These are phyloP conservation scores for Stachybotrys chartarum DNA, from an alignment of 2,329 filamentous ascomycete genomes.

Conservation along the genomic window DNA sequence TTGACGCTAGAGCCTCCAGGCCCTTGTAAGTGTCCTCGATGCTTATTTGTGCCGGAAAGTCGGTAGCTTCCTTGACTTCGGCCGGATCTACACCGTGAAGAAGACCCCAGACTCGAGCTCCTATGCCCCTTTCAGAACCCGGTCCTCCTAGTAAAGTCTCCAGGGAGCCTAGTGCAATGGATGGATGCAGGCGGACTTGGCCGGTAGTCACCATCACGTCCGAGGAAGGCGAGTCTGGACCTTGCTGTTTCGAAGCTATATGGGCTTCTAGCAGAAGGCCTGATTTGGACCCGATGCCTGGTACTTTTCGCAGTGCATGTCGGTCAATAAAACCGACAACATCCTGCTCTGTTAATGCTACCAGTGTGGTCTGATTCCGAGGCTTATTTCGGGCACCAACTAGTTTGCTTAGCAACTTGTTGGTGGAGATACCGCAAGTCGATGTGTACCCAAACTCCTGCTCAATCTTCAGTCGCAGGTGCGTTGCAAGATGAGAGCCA, in stretches of 20 bases:
- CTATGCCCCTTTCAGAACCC: conserved; percentile 65
- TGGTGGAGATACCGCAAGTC: conserved; percentile 81
- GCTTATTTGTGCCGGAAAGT: conserved; percentile 79
- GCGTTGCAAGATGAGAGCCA: conserved; percentile 72
- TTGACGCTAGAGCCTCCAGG: conserved; percentile 55
- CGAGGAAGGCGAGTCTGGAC: background rate
- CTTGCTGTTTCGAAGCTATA: conserved; percentile 26
- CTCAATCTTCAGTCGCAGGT: conserved; percentile 68
- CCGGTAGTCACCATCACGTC: conserved; percentile 47
- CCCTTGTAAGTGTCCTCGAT: conserved; percentile 88
- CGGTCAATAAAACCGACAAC: conserved; percentile 64
- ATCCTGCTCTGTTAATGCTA: conserved; percentile 54
- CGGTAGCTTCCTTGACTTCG: conserved; percentile 64
- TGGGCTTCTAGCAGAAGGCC: conserved; percentile 43
- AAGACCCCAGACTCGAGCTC: conserved; percentile 65
- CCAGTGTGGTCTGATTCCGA: conserved; percentile 74
- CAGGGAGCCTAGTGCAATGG: conserved; percentile 56
- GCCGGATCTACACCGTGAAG: conserved; percentile 74
- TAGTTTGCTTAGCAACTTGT: conserved; percentile 80
- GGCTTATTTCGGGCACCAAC: conserved; percentile 82
- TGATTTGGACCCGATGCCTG: conserved; percentile 74
- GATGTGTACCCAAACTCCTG: conserved; percentile 75
- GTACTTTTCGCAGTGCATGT: conserved; percentile 72
- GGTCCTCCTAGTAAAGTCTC: conserved; percentile 64
- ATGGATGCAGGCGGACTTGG: conserved; percentile 55